Base-by-base conservation (phyloP, 306 rosid species). In the Ceratonia siliqua region DNA sequence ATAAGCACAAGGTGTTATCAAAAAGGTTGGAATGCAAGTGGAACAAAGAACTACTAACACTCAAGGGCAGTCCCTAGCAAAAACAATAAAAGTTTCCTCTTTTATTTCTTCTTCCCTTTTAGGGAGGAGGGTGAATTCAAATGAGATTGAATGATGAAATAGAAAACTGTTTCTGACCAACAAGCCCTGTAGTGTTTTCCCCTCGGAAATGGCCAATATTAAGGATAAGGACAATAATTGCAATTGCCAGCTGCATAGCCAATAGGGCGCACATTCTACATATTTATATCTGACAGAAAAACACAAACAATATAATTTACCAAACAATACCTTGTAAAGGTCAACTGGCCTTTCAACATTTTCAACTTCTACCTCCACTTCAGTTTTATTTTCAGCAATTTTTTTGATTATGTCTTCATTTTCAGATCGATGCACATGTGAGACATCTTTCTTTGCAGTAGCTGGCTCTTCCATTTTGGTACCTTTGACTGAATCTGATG, bases 311-410 rank as follows among this genome's bases (percentile, higher is more conserved):
- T 10, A 38, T 21, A 53, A 70, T 30, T 36, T 10, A 70, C 30
- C 38, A 63, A 35, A 57, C 21, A 30, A 55, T 53, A 95, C 99
- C 99, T 92, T 95, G 86, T 95, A 95, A 15, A 95, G 91, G 78
- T 95, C 99, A 79, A 95, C 92, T 1, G 99, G 98, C 87, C 93
- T 89, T 83, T 95, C 96, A 80, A 95, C 88, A 82, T 84, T 90
- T 84, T 89, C 93, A 32, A 90, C 96, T 77, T 85, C 92, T 25
- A 87, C 88, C 71, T 83, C 97, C 72, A 27, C 87, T 73, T 81
- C 87, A 33, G 62, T 73, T 72, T 87, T 88, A 73, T 76, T 70
- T 43, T 81, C 89, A 30, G 72, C 78, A 3, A 69, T 61, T 62
- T 73, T 83, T 76, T 74, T 74, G 58, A 65, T 63, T 67, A 45